These are phyloP conservation scores for Acacia crassicarpa DNA, from an alignment of 306 rosid genomes.

Conservation along the genomic window DNA sequence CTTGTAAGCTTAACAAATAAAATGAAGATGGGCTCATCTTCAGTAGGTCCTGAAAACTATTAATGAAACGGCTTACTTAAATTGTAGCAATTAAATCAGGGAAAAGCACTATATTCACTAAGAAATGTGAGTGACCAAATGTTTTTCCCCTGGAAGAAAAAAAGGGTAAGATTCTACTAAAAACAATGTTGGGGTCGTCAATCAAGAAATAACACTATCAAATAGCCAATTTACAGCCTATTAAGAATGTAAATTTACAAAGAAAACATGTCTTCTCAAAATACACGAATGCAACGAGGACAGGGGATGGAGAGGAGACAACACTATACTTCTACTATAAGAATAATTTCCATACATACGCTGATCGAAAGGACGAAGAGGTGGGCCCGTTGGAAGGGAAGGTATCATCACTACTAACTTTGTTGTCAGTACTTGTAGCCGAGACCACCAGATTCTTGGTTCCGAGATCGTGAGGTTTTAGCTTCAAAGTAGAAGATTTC, in stretches of 20 bases:
- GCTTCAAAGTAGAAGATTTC: background rate
- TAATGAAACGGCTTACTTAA: background rate
- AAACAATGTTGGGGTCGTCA: background rate
- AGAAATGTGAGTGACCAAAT: background rate
- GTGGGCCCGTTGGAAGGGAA: slow-evolving; percentile 36
- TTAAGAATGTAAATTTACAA: background rate
- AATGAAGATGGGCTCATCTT: background rate
- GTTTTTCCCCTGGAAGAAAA: background rate
- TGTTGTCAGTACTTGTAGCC: slow-evolving; percentile 32
- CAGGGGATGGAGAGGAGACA: background rate
- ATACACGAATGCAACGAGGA: background rate
- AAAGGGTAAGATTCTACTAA: background rate
- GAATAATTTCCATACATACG: slow-evolving; percentile 27
- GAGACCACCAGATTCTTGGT: slow-evolving; percentile 38
- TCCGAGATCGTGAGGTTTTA: slow-evolving; percentile 24
- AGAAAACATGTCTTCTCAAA: background rate
- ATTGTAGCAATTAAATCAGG: background rate
- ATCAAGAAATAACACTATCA: background rate
- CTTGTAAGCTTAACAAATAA: background rate
- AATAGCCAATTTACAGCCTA: background rate
- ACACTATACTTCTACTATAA: background rate
- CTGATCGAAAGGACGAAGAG: slow-evolving; percentile 41
- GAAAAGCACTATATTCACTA: background rate
- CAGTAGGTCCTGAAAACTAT: background rate
- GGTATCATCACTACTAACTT: slow-evolving; percentile 7